A percentile compares a stretch with the other conserved stretches of the same genome.
phyloP scores from a whole-genome alignment of 1,139 yeast genomes.

The Geotrichum klebahnii region DNA sequence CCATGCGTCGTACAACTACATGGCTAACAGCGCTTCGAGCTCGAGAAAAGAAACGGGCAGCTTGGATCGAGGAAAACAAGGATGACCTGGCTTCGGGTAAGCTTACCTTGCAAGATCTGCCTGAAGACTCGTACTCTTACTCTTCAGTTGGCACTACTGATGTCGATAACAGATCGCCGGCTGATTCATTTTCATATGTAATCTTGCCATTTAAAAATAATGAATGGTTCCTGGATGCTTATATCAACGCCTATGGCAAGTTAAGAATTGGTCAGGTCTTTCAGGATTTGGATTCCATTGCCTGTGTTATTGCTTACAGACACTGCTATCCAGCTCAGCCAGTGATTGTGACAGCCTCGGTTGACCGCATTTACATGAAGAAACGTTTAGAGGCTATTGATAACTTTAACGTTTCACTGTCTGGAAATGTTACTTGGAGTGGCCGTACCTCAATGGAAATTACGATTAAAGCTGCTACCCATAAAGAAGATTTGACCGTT shows the following conservation, averaged over 20 bases:
- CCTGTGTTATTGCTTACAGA: conserved; percentile 80
- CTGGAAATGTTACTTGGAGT: conserved; percentile 90
- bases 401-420: conserved; percentile 70
- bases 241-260: conserved; percentile 83
- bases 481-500: conserved; percentile 46
- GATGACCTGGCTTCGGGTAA: conserved; percentile 23
- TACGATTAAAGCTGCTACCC: conserved; percentile 80
- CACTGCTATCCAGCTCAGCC: conserved; percentile 91
- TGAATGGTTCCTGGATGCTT: conserved; percentile 75
- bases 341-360: conserved; percentile 89
- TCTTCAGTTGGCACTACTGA: conserved; percentile 50
- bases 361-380: conserved; percentile 84
- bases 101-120: conserved; percentile 19
- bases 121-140: conserved; percentile 54
- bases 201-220: conserved; percentile 81
- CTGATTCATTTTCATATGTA: conserved; percentile 71
- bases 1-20: conserved; percentile 48
- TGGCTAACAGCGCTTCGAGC: conserved; percentile 84
- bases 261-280: conserved; percentile 86
- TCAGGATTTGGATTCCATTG: conserved; percentile 85
- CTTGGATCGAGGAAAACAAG: conserved; percentile 44
- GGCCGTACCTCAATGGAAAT: conserved; percentile 95
- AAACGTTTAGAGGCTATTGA: conserved; percentile 76
- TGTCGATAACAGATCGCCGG: conserved; percentile 67
- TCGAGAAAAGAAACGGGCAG: conserved; percentile 61